Conservation (phyloP, 257 asterid species). For the Marsdenia floribunda region DNA sequence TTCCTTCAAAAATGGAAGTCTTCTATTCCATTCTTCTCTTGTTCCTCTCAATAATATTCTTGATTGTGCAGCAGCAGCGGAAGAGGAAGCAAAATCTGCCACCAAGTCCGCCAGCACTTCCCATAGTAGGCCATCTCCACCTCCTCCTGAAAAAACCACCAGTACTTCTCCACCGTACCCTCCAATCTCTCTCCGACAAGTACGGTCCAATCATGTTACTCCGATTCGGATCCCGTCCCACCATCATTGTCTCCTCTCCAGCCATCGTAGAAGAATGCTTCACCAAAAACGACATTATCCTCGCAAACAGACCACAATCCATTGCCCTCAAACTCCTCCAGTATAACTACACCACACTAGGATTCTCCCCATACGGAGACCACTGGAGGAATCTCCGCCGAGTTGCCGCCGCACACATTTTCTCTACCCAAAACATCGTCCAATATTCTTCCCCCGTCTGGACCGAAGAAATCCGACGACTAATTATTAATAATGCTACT, state of each 20-base stretch:
- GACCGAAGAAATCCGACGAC: conserved; percentile 27
- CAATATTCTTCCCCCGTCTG: conserved; percentile 20
- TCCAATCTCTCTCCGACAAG: conserved; percentile 28
- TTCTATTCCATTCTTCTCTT: neutral
- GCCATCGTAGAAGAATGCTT: conserved; percentile 53
- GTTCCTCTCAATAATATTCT: neutral
- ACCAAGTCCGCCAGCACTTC: conserved; percentile 47
- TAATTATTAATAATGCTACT: neutral
- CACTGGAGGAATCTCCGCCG: conserved; percentile 68
- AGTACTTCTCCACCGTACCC: conserved; percentile 32
- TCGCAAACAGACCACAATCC: conserved; percentile 56
- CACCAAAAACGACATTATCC: conserved; percentile 41
- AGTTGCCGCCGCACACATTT: conserved; percentile 29
- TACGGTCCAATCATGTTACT: conserved; percentile 45
- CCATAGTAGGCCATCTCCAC: conserved; percentile 56
- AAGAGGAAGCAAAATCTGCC: conserved; percentile 25
- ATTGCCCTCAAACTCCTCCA: conserved; percentile 49
- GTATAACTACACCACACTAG: conserved; percentile 41
- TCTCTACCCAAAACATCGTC: conserved; percentile 34
- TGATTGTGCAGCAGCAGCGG: neutral
- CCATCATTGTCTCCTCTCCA: conserved; percentile 61
- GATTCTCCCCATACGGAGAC: conserved; percentile 57
- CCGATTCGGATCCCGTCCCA: conserved; percentile 48
- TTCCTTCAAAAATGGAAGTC: too few species aligned
- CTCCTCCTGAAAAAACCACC: conserved; percentile 36